Percentiles rank a stretch among this genome's conserved stretches.
Evolutionary conservation across 345 rosid genomes (phyloP).

Genomic region (Corymbia maculata): DNA sequence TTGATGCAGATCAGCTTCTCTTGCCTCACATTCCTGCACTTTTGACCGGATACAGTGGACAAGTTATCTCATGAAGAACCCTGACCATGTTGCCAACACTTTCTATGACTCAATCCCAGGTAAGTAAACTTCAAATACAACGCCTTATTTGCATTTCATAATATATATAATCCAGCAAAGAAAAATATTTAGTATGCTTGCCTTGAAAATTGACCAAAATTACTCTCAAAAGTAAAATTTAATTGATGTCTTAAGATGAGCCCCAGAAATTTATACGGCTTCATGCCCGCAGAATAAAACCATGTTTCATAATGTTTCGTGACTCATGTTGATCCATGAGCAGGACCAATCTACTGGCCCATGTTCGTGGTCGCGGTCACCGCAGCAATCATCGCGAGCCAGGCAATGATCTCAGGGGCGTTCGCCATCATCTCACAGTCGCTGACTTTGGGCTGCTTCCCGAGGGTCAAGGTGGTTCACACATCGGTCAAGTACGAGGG

Average conservation of each 20-base stretch:
- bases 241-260: neutral
- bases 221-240: neutral
- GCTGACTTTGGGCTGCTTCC: constrained; percentile 56
- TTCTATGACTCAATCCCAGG: neutral
- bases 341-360: constrained; percentile 78
- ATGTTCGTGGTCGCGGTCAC: constrained; percentile 60
- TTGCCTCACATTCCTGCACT: neutral
- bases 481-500: constrained; percentile 71
- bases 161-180: constrained; percentile 39
- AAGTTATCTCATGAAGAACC: constrained; percentile 1
- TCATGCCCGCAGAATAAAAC: neutral
- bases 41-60: neutral
- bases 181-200: constrained; percentile 41
- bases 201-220: neutral
- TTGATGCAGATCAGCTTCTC: constrained; percentile 64
- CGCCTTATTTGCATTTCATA: constrained; percentile 26
- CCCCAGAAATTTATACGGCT: neutral
- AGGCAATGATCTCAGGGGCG: constrained; percentile 76
- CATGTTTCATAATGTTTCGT: neutral
- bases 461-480: constrained; percentile 68
- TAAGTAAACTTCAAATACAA: neutral
- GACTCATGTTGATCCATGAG: neutral
- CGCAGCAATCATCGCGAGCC: constrained; percentile 80
- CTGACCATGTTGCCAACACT: neutral
- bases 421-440: constrained; percentile 66